Evolutionary conservation across 1,284 basidiomycete genomes (phyloP), one percentile per base, ranked within the genome.

Genomic region (Apiotrichum brassicae): DNA sequence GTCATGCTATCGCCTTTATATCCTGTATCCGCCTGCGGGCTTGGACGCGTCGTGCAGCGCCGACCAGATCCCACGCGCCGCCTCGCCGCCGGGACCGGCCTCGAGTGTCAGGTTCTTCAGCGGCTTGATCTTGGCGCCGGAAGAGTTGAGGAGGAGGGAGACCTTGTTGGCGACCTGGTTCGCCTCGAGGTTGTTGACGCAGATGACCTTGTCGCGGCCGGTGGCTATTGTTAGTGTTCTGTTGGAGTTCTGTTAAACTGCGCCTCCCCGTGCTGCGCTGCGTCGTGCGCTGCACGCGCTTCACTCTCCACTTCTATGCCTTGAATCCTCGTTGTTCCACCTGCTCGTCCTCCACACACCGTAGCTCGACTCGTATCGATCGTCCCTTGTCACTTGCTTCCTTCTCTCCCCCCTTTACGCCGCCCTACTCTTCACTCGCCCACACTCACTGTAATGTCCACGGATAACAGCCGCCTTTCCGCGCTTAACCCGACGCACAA

Each of bases 141-240:
- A 69, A 0, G 68, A 57, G 50, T 68, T 64, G 9, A 74, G 60
- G n/a, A 74, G 60, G 20, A 74, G 52, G 26, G 65, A 45, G 40
- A 71, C 63, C 56, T 77, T 77, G 43, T 65, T 60, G n/a, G 53
- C 59, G 26, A 77, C 70, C 37, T 71, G 62, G 45, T 66, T 61
- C 11, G 64, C 60, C 34, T 71, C 67, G 45, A 77, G 53, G 32
- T 60, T 62, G 57, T 74, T 73, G 30, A 76, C 72, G 60, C 73
- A 76, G 48, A 77, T 74, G 48, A 75, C 75, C 58, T 77, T 77
- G 53, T 75, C 74, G 38, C 75, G 62, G 26, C 74, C 74, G 53
- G 75, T 76, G 46, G 71, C 75, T 76, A 54, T 11, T 2, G 34
- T 53, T 6, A 51, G 49, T n/a, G n/a, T n/a, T n/a, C n/a, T n/a